A percentile compares a stretch with the other conserved stretches of the same genome.
Conservation (phyloP, 257 asterid genomes). For the Thymus mandschuricus region DNA sequence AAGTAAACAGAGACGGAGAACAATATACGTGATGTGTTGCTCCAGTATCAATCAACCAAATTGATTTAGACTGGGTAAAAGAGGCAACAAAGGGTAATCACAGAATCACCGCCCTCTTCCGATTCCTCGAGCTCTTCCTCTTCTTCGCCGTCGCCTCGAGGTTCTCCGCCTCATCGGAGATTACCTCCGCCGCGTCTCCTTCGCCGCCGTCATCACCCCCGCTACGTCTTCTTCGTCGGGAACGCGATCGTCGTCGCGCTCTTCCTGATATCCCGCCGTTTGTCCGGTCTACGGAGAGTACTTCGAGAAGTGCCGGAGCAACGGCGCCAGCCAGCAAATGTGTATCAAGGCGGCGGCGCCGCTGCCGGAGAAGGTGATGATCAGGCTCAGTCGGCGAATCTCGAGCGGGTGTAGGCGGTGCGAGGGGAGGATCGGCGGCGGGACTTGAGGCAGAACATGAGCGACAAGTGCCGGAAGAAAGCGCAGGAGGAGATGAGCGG, state of each 20-base stretch:
- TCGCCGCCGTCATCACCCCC: slow-evolving; percentile 40
- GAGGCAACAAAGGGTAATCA: not conserved
- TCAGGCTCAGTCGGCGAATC: slow-evolving; percentile 54
- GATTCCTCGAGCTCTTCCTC: slow-evolving; percentile 41
- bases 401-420: slow-evolving; percentile 21
- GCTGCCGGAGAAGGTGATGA: slow-evolving; percentile 5
- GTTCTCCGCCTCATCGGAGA: slow-evolving; percentile 44
- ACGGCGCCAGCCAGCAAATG: slow-evolving; percentile 15
- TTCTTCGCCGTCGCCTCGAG: slow-evolving; percentile 42
- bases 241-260: slow-evolving; percentile 65
- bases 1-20: no score
- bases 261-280: slow-evolving; percentile 53
- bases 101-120: slow-evolving; percentile 40
- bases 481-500: slow-evolving; percentile 67
- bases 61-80: no score
- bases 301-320: slow-evolving; percentile 42
- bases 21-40: no score
- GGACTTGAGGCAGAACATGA: slow-evolving; percentile 53
- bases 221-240: slow-evolving; percentile 68
- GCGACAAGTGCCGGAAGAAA: slow-evolving; percentile 46
- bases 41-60: no score
- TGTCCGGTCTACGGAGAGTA: slow-evolving; percentile 59
- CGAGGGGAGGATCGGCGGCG: slow-evolving; percentile 31
- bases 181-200: slow-evolving; percentile 47
- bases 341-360: slow-evolving; percentile 17